Evolutionary conservation across 805 yeast species (phyloP).

Genomic region (Ogataea thermomethanolica): DNA sequence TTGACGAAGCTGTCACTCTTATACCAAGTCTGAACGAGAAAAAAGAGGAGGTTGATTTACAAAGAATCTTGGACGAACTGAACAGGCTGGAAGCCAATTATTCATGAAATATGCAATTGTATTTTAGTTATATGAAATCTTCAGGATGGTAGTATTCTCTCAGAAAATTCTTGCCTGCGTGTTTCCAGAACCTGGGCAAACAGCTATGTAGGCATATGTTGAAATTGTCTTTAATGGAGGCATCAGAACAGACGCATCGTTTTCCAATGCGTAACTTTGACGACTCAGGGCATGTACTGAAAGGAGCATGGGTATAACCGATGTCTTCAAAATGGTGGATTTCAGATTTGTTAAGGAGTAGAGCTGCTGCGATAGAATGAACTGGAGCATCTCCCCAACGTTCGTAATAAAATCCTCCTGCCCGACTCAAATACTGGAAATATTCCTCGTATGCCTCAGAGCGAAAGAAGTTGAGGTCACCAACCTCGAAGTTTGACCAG

Average conservation of each 20-base stretch:
- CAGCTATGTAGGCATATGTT: slow-evolving; percentile 55
- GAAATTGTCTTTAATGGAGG: slow-evolving; percentile 36
- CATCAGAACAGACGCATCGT: slow-evolving; percentile 56
- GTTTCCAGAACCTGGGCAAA: slow-evolving; percentile 72
- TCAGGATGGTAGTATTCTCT: slow-evolving; percentile 38
- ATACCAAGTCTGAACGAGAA: slow-evolving; percentile 83
- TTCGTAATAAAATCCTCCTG: slow-evolving; percentile 81
- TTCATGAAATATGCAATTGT: slow-evolving; percentile 27
- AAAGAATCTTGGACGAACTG: slow-evolving; percentile 81
- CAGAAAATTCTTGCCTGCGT: slow-evolving; percentile 53
- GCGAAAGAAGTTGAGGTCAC: slow-evolving; percentile 65
- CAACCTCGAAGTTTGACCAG: slow-evolving; percentile 87
- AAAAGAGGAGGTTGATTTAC: slow-evolving; percentile 82
- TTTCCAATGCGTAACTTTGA: slow-evolving; percentile 46
- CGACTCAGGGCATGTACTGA: slow-evolving; percentile 57
- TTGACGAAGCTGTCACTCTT: slow-evolving; percentile 92
- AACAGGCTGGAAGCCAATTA: slow-evolving; percentile 54
- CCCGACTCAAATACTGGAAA: slow-evolving; percentile 59
- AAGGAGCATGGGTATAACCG: slow-evolving; percentile 76
- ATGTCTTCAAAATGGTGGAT: slow-evolving; percentile 77
- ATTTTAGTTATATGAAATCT: slow-evolving; percentile 21
- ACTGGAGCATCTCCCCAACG: slow-evolving; percentile 97
- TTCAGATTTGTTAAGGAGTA: slow-evolving; percentile 56
- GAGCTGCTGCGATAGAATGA: slow-evolving; percentile 66
- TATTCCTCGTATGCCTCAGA: slow-evolving; percentile 56